Conservation (phyloP, 2,329 filamentous ascomycete species). For the Calycina herbarum region DNA sequence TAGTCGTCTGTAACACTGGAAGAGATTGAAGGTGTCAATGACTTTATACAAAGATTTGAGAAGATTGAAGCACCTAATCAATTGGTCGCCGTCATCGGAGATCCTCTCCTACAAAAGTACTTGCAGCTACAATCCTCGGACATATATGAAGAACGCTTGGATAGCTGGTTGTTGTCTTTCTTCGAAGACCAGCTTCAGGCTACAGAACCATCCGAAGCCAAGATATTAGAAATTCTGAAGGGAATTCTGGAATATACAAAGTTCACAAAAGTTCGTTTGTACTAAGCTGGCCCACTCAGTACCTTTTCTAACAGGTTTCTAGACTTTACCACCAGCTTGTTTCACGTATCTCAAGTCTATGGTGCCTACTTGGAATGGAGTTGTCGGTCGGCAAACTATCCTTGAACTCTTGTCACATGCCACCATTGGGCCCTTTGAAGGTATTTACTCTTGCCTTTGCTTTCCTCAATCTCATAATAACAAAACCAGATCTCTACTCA, state of each 20-base stretch:
- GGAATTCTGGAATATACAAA: conserved; percentile 56
- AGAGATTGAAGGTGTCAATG: conserved; percentile 70
- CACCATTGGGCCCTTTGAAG: conserved; percentile 56
- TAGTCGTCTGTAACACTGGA: conserved; percentile 68
- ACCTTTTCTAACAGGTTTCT: conserved; percentile 20
- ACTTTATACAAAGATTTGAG: conserved; percentile 72
- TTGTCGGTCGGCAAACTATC: conserved; percentile 52
- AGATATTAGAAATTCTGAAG: conserved; percentile 54
- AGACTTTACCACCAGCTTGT: conserved; percentile 39
- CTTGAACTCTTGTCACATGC: conserved; percentile 58
- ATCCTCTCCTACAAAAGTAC: conserved; percentile 77
- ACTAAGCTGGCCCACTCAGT: neutral
- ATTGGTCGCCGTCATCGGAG: conserved; percentile 71
- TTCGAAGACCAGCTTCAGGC: conserved; percentile 54
- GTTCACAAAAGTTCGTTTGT: conserved; percentile 51
- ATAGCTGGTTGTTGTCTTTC: conserved; percentile 59
- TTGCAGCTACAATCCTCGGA: conserved; percentile 62
- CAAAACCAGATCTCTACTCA: conserved; percentile 48
- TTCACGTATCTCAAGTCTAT: conserved; percentile 54
- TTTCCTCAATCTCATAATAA: conserved; percentile 21
- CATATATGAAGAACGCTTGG: conserved; percentile 52
- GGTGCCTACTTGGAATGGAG: conserved; percentile 62
- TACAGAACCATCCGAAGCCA: conserved; percentile 50
- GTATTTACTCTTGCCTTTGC: conserved; percentile 40
- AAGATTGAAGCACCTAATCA: conserved; percentile 81